phyloP scores from a whole-genome alignment of 768 basidiomycete genomes.

The Tricholoma saponaceum region DNA sequence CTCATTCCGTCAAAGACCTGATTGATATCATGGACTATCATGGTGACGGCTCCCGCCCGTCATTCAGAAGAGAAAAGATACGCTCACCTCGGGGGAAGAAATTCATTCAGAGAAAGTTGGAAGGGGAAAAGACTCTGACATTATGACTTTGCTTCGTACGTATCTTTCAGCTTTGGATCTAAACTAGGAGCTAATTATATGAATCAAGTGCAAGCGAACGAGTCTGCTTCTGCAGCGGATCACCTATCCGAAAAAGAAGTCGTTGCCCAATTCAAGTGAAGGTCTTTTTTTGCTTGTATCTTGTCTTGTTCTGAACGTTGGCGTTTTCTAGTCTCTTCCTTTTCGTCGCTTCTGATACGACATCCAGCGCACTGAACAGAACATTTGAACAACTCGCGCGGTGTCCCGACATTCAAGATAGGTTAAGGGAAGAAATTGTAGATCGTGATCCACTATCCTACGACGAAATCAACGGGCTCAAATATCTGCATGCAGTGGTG shows the following conservation, averaged over 20 bases:
- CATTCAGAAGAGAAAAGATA: slow-evolving; percentile 22
- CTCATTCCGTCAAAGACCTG: slow-evolving; percentile 19
- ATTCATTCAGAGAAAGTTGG: slow-evolving; percentile 17
- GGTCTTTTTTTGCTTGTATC: background rate
- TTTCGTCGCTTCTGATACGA: slow-evolving; percentile 24
- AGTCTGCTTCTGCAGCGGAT: slow-evolving; percentile 12
- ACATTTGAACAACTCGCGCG: slow-evolving; percentile 18
- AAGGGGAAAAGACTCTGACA: slow-evolving; percentile 28
- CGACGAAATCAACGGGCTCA: slow-evolving; percentile 16
- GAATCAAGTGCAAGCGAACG: slow-evolving; percentile 17
- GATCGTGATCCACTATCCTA: slow-evolving; percentile 7
- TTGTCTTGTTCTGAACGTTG: background rate
- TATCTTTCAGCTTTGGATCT: background rate
- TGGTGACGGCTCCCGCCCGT: slow-evolving; percentile 17
- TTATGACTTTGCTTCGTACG: slow-evolving; percentile 30
- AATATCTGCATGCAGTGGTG: slow-evolving; percentile 22
- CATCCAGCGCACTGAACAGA: slow-evolving; percentile 19
- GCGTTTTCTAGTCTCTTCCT: slow-evolving; percentile 15
- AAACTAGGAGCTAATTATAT: background rate
- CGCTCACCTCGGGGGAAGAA: slow-evolving; percentile 19
- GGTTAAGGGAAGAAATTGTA: slow-evolving; percentile 19
- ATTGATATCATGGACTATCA: slow-evolving; percentile 23
- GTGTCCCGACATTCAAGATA: slow-evolving; percentile 19
- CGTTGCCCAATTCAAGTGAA: slow-evolving; percentile 21
- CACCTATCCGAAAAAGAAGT: slow-evolving; percentile 20